Conservation (phyloP, 2,329 filamentous ascomycete genomes). For the Sphaerulina vaccinii region DNA sequence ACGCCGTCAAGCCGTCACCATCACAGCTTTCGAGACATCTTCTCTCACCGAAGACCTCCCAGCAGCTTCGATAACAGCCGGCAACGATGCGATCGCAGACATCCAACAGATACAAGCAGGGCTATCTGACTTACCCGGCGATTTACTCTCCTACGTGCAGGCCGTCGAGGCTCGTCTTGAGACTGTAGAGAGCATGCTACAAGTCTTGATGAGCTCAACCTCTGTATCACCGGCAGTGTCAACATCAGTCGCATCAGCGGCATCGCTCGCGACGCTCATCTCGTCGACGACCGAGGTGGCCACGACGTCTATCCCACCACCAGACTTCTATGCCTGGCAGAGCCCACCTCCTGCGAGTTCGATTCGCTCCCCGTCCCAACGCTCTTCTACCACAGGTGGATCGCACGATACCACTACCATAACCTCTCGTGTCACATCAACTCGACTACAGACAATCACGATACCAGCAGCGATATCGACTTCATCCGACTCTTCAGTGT, state of each 20-base stretch:
- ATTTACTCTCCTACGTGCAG: conserved; percentile 22
- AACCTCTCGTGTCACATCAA: conserved; percentile 12
- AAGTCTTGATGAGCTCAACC: conserved; percentile 3
- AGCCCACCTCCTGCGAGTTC: no score
- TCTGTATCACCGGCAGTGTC: not conserved
- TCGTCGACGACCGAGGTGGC: not conserved
- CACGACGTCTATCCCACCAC: not conserved
- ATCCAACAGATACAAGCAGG: conserved; percentile 23
- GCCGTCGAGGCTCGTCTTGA: conserved; percentile 17
- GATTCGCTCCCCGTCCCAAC: not conserved
- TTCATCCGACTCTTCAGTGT: not conserved
- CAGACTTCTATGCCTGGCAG: no score
- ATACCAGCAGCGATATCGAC: not conserved
- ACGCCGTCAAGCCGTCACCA: not conserved
- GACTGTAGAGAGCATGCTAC: conserved; percentile 18
- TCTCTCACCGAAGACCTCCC: not conserved
- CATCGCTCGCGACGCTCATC: not conserved
- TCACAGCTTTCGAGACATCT: not conserved
- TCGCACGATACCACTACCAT: conserved; percentile 1
- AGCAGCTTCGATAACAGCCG: conserved; percentile 15
- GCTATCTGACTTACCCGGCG: conserved; percentile 19
- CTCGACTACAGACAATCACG: conserved; percentile 8
- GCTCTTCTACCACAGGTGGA: not conserved
- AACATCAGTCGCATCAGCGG: not conserved
- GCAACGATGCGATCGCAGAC: conserved; percentile 21